Percentiles rank a stretch among this genome's conserved stretches.
phyloP scores from a whole-genome alignment of 495 filamentous ascomycete species.

The Aspergillus carlsbadensis region DNA sequence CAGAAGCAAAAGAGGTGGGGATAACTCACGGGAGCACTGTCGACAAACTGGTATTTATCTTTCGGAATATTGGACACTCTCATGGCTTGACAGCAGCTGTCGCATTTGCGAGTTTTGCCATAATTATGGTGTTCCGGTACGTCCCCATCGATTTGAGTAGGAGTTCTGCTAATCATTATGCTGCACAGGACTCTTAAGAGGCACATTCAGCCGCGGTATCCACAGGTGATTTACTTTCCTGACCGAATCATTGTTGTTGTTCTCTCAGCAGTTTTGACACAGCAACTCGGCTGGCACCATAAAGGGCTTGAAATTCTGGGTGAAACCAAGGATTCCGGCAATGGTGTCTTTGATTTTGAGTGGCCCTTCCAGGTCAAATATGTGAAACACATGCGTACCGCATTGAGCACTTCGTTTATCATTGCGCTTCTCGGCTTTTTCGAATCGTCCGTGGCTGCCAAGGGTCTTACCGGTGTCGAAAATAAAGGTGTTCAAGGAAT shows the following conservation, averaged over 20 bases:
- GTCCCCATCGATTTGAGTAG: conserved; percentile 18
- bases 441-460: conserved; percentile 96
- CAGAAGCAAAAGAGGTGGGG: conserved; percentile 53
- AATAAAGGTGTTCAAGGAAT: conserved; percentile 67
- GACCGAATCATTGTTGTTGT: conserved; percentile 93
- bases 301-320: conserved; percentile 83
- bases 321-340: conserved; percentile 62
- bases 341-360: conserved; percentile 68
- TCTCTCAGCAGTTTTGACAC: conserved; percentile 77
- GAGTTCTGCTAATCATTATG: background rate
- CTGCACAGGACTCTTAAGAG: conserved; percentile 69
- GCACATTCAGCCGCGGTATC: conserved; percentile 75
- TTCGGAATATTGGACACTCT: conserved; percentile 59
- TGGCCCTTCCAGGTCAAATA: conserved; percentile 78
- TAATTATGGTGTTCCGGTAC: conserved; percentile 84
- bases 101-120: conserved; percentile 72
- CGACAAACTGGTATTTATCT: conserved; percentile 78
- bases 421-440: conserved; percentile 97
- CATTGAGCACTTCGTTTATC: conserved; percentile 87
- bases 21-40: conserved; percentile 81
- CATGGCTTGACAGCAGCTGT: conserved; percentile 75
- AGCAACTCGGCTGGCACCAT: conserved; percentile 75
- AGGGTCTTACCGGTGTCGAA: conserved; percentile 67
- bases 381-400: conserved; percentile 79
- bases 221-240: conserved; percentile 82